These are phyloP conservation scores for Neofusicoccum cordaticola DNA, from an alignment of 2,329 filamentous ascomycete species.

Conservation along the genomic window DNA sequence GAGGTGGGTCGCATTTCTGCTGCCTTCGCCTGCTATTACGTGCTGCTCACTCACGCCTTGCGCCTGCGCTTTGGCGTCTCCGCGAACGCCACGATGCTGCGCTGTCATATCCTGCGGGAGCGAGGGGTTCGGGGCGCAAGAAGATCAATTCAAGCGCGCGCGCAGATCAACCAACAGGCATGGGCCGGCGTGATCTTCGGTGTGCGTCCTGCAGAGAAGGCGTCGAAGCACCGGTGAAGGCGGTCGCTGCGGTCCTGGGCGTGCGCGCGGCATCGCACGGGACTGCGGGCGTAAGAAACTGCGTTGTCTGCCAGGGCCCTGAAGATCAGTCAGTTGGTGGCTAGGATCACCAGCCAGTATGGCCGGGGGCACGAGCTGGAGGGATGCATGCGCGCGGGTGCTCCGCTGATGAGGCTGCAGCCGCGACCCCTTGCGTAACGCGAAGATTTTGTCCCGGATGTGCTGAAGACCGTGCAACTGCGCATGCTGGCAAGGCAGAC, in stretches of 20 bases:
- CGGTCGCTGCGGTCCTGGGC: not conserved
- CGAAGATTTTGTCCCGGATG: not conserved
- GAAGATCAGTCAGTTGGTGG: not conserved
- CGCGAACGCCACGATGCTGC: not conserved
- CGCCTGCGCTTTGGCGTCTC: not conserved
- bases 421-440: not conserved
- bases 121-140: not conserved
- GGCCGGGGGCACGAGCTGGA: not conserved
- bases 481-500: not conserved
- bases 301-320: not conserved
- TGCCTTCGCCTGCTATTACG: not conserved
- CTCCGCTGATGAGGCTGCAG: not conserved
- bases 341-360: not conserved
- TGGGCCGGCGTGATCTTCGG: not conserved
- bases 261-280: not conserved
- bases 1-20: not conserved
- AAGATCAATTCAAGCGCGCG: not conserved
- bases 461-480: not conserved
- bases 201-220: not conserved
- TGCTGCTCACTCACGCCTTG: not conserved
- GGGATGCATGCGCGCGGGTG: not conserved
- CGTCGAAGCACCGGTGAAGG: not conserved
- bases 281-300: not conserved
- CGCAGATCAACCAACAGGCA: not conserved
- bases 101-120: not conserved